phyloP scores from a whole-genome alignment of 2,329 filamentous ascomycete genomes.

The Keithomyces neogunnii region DNA sequence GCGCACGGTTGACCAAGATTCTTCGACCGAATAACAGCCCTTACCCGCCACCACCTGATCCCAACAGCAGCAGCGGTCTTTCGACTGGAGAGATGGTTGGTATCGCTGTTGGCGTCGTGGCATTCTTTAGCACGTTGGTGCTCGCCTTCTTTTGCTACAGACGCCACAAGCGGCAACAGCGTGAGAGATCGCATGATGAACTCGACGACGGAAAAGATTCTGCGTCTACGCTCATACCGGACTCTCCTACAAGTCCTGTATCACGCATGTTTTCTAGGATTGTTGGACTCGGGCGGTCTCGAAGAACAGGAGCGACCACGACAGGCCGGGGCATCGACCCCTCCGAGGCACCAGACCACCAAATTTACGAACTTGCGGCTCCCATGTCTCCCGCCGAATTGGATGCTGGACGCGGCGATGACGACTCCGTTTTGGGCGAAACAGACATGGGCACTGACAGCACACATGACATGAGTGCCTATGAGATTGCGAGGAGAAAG shows the following conservation, averaged over 20 bases:
- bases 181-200: slow-evolving; percentile 14
- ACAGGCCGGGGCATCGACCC: slow-evolving; percentile 18
- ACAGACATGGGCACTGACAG: slow-evolving; percentile 33
- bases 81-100: slow-evolving; percentile 35
- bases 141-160: slow-evolving; percentile 25
- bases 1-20: slow-evolving; percentile 26
- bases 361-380: slow-evolving; percentile 44
- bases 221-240: slow-evolving; percentile 21
- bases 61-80: slow-evolving; percentile 19
- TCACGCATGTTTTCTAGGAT: slow-evolving; percentile 32
- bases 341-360: slow-evolving; percentile 30
- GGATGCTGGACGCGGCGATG: slow-evolving; percentile 30
- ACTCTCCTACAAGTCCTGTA: slow-evolving; percentile 16
- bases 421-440: slow-evolving; percentile 26
- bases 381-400: slow-evolving; percentile 39
- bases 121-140: slow-evolving; percentile 19
- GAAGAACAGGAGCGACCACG: slow-evolving; percentile 12
- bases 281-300: slow-evolving; percentile 25
- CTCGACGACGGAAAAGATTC: slow-evolving; percentile 29
- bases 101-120: slow-evolving; percentile 33
- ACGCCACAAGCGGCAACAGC: slow-evolving; percentile 25
- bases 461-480: slow-evolving; percentile 33
- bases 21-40: slow-evolving; percentile 37
- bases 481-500: slow-evolving; percentile 43
- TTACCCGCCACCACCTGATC: slow-evolving; percentile 31